Conservation (phyloP, 495 filamentous ascomycete genomes). For the Hyphodiscus hymeniophilus region DNA sequence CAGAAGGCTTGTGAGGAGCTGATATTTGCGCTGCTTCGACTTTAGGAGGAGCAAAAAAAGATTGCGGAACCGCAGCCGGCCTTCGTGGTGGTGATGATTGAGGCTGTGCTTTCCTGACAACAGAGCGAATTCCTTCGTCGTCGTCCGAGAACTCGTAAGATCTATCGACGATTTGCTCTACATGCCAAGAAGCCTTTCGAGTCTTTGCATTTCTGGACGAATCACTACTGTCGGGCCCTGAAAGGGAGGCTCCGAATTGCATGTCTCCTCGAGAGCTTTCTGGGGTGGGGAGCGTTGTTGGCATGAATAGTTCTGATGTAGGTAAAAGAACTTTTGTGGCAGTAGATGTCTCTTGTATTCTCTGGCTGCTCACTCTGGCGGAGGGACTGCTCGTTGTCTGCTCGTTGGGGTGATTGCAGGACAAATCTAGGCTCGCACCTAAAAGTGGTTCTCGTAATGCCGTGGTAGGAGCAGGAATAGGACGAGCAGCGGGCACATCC, state of each 20-base stretch:
- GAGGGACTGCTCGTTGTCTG: too few relatives aligned
- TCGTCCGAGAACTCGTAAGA: conserved; percentile 36
- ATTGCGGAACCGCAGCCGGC: background rate
- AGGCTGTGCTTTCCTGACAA: conserved; percentile 12
- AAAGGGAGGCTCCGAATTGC: background rate
- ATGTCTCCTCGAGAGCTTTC: too few relatives aligned
- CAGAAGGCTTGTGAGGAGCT: background rate
- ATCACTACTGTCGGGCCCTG: background rate
- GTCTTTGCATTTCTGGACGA: background rate
- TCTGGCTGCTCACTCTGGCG: too few relatives aligned
- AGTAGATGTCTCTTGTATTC: too few relatives aligned
- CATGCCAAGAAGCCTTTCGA: background rate
- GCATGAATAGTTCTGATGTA: too few relatives aligned
- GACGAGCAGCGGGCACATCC: background rate
- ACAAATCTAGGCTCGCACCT: too few relatives aligned
- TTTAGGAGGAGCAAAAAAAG: background rate
- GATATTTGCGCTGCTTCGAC: background rate
- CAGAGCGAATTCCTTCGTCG: conserved; percentile 19
- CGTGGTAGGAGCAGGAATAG: too few relatives aligned
- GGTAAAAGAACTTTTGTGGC: too few relatives aligned
- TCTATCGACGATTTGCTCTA: conserved; percentile 26
- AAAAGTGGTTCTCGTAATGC: too few relatives aligned
- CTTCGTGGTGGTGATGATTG: background rate
- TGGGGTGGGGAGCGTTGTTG: too few relatives aligned
- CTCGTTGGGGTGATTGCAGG: too few relatives aligned